These are phyloP conservation scores for Magnusiomyces ingens DNA, from an alignment of 1,139 yeast genomes.

Conservation along the genomic window DNA sequence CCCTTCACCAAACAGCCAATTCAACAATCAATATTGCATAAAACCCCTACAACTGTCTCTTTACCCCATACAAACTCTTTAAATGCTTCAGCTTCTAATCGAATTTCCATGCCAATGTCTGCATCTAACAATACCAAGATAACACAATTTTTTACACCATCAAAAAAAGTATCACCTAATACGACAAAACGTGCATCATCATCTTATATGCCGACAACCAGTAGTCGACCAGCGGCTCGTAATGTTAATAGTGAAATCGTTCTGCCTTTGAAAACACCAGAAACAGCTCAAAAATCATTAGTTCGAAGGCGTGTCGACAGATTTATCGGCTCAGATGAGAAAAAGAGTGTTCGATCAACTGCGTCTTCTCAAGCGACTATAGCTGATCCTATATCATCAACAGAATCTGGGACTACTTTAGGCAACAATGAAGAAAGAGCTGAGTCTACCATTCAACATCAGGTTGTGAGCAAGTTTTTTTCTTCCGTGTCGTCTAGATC, in stretches of 20 bases:
- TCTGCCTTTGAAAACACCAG: not conserved
- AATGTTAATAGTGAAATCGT: too few relatives aligned
- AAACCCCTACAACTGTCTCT: too few relatives aligned
- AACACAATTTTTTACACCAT: not conserved
- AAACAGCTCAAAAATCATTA: not conserved
- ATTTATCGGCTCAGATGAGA: not conserved
- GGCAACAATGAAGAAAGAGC: not conserved
- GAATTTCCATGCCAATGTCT: not conserved
- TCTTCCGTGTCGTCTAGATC: not conserved
- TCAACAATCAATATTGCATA: too few relatives aligned
- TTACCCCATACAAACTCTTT: not conserved
- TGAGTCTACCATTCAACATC: not conserved
- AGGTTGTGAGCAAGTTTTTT: conserved; percentile 1
- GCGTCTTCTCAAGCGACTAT: not conserved
- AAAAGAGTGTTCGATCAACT: not conserved
- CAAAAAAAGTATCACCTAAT: not conserved
- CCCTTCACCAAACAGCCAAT: conserved; percentile 50
- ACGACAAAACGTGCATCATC: not conserved
- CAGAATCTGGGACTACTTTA: not conserved
- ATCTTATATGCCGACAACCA: not conserved
- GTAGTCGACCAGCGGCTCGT: not conserved
- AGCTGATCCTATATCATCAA: not conserved
- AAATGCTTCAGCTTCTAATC: not conserved
- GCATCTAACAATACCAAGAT: not conserved
- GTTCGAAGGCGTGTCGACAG: not conserved